Evolutionary conservation across 2,329 filamentous ascomycete genomes (phyloP), one percentile per base, ranked within the genome.

Genomic region (Penicillium thymicola): DNA sequence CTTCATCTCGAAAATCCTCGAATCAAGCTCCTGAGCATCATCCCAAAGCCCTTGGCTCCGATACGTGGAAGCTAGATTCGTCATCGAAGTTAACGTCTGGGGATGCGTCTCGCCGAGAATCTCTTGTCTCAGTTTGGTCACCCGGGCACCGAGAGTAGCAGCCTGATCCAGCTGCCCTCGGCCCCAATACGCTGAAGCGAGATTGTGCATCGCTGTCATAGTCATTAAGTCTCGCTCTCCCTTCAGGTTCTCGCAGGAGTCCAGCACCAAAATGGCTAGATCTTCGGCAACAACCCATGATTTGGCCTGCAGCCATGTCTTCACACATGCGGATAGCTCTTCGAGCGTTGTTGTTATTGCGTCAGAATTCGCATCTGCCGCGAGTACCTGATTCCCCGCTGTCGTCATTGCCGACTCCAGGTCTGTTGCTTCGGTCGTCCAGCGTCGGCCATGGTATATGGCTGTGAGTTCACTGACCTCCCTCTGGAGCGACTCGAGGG

Each of bases 131-230:
- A 59, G 46, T 10, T n/a, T 38, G 7, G 45, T 55, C 11, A 58
- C 59, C 9, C 51, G 48, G 13, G 14, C 2, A n/a, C 36, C 37
- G 9, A 61, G 48, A 36, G 28, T 16, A 18, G 51, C 57, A 2
- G 59, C 54, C 5, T 54, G 41, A n/a, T 59, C 48, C 13, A 52
- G 34, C 18, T 61, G 57, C 5, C 51, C 51, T n/a, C 50, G 51
- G 5, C 57, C 54, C 54, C 51, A 61, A 40, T 58, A 55, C 5
- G 59, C 57, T 8, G 59, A 59, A 16, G 40, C 54, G 4, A 61
- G 54, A 25, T 40, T 61, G 34, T 58, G 52, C 59, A 61, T 61
- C 11, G 54, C 54, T n/a, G 50, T 58, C 57, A 60, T 55, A 8
- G 59, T 58, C 48, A 40, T 53, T 13, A 30, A 28, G 23, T 61